Conservation (phyloP, 495 filamentous ascomycete genomes). For the Clavariopsis aquatica region DNA sequence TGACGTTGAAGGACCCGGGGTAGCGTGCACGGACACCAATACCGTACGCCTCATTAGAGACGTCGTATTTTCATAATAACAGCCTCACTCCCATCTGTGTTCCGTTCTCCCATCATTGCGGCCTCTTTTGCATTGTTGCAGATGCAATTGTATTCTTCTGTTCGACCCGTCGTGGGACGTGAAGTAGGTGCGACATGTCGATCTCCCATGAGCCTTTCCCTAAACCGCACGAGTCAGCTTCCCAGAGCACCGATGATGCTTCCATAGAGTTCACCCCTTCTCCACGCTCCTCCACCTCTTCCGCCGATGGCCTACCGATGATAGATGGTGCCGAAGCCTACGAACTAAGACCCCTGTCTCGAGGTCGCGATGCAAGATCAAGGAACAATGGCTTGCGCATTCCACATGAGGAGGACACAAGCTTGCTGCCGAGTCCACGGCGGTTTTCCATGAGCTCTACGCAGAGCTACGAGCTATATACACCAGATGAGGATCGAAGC, state of each 20-base stretch:
- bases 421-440: slow-evolving; percentile 12
- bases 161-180: not conserved
- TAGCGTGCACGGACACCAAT: not conserved
- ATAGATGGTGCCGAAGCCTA: slow-evolving; percentile 1
- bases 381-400: not conserved
- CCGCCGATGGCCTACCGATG: slow-evolving; percentile 13
- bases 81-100: not conserved
- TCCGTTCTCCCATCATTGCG: not conserved
- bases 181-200: not conserved
- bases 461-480: slow-evolving; percentile 65
- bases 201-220: slow-evolving; percentile 4
- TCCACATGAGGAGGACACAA: slow-evolving; percentile 12
- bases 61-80: not conserved
- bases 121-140: not conserved
- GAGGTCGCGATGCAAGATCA: not conserved
- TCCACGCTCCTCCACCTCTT: not conserved
- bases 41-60: not conserved
- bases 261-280: slow-evolving; percentile 11
- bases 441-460: slow-evolving; percentile 22
- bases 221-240: slow-evolving; percentile 10
- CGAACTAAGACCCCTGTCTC: slow-evolving; percentile 3
- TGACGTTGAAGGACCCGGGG: too few relatives aligned
- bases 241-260: slow-evolving; percentile 16
- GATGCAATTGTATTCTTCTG: not conserved
- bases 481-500: slow-evolving; percentile 68